A percentile compares a stretch with the other conserved stretches of the same genome.
phyloP scores from a whole-genome alignment of 1,284 basidiomycete genomes.

The Anthracocystis setariae region DNA sequence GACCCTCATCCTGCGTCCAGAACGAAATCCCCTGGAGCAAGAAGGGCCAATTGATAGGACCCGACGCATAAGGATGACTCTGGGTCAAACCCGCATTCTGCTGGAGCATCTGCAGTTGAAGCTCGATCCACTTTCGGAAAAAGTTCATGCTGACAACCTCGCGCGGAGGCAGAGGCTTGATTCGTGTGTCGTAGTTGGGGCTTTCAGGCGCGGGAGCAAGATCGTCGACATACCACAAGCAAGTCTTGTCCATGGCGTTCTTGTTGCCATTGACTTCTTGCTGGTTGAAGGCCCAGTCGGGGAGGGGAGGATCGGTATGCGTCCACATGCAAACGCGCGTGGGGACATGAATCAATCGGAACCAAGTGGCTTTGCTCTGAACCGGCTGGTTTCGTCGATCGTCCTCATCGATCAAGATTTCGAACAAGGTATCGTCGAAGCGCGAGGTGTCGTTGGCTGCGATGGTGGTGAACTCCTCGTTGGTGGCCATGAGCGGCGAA shows the following conservation, averaged over 20 bases:
- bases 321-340: slow-evolving; percentile 96
- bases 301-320: slow-evolving; percentile 78
- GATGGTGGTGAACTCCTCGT: slow-evolving; percentile 85
- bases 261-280: slow-evolving; percentile 99
- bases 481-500: slow-evolving; percentile 94
- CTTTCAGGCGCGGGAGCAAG: slow-evolving; percentile 74
- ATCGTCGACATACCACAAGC: slow-evolving; percentile 87
- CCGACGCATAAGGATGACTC: slow-evolving; percentile 92
- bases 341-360: slow-evolving; percentile 77
- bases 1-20: slow-evolving; percentile 84
- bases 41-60: slow-evolving; percentile 98
- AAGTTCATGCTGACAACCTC: slow-evolving; percentile 85
- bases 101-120: slow-evolving; percentile 94
- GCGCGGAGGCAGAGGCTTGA: slow-evolving; percentile 71
- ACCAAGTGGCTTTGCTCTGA: slow-evolving; percentile 55
- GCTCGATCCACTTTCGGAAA: slow-evolving; percentile 91
- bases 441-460: slow-evolving; percentile 72
- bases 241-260: slow-evolving; percentile 82
- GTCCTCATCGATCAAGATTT: slow-evolving; percentile 51
- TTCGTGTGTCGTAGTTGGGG: slow-evolving; percentile 54
- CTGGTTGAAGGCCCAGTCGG: slow-evolving; percentile 96
- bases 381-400: slow-evolving; percentile 25
- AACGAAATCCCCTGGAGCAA: slow-evolving; percentile 93
- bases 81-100: slow-evolving; percentile 96
- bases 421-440: slow-evolving; percentile 69